Conservation (phyloP, 768 basidiomycete species). For the Artomyces pyxidatus region DNA sequence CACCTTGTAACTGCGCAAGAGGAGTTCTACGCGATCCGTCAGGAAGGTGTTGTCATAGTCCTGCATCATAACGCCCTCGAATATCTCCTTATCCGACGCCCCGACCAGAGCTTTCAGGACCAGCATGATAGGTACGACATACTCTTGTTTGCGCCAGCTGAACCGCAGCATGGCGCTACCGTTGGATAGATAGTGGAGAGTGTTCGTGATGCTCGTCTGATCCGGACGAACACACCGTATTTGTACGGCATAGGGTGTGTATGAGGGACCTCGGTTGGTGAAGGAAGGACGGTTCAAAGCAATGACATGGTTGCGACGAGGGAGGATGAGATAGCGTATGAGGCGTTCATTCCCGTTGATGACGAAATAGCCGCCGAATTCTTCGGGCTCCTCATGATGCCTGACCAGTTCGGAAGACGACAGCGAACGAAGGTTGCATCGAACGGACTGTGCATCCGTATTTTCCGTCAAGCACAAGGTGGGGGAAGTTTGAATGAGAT, state of each 20-base stretch:
- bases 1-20: slow-evolving; percentile 91
- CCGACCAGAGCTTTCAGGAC: slow-evolving; percentile 88
- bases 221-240: slow-evolving; percentile 93
- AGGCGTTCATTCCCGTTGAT: slow-evolving; percentile 99
- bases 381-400: slow-evolving; percentile 94
- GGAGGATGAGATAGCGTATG: slow-evolving; percentile 94
- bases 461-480: too few relatives aligned
- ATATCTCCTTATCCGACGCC: slow-evolving; percentile 93
- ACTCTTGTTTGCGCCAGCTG: slow-evolving; percentile 96
- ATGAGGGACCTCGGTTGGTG: slow-evolving; percentile 86
- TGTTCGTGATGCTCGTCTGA: slow-evolving; percentile 90
- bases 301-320: slow-evolving; percentile 91
- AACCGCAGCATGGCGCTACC: slow-evolving; percentile 97
- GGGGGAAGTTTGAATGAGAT: too few relatives aligned
- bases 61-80: slow-evolving; percentile 93
- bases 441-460: slow-evolving; percentile 67
- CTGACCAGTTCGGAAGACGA: slow-evolving; percentile 81
- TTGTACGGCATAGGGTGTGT: slow-evolving; percentile 90
- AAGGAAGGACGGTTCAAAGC: slow-evolving; percentile 89
- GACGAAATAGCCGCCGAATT: slow-evolving; percentile 98
- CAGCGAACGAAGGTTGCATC: slow-evolving; percentile 86
- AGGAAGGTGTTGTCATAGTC: slow-evolving; percentile 97
- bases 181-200: slow-evolving; percentile 94
- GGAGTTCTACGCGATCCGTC: slow-evolving; percentile 91
- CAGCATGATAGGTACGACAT: slow-evolving; percentile 95